These are phyloP conservation scores for Ceratobasidium sp. DNA, from an alignment of 1,284 basidiomycete genomes.

Conservation along the genomic window DNA sequence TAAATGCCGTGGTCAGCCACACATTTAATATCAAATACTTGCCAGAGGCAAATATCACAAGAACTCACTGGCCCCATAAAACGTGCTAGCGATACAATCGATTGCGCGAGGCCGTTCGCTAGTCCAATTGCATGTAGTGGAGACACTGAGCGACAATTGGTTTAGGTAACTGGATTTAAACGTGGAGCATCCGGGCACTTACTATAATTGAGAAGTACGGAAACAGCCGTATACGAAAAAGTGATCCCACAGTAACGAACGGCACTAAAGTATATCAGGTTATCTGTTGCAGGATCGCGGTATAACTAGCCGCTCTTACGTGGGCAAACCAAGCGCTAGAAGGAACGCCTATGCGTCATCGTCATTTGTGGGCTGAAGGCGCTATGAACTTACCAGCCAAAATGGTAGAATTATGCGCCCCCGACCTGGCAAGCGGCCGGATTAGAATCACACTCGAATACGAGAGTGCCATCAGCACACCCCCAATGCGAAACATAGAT, in stretches of 20 bases:
- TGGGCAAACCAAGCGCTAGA: constrained; percentile 58
- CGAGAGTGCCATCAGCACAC: not conserved
- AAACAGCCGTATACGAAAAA: constrained; percentile 78
- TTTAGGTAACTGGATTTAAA: not conserved
- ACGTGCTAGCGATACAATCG: constrained; percentile 80
- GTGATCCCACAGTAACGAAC: constrained; percentile 77
- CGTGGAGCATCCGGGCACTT: constrained; percentile 7
- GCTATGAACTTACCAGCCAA: constrained; percentile 71
- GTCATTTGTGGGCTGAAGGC: constrained; percentile 49
- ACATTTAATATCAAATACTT: constrained; percentile 6
- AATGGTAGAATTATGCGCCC: constrained; percentile 52
- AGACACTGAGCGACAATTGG: constrained; percentile 63
- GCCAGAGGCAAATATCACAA: too few relatives aligned
- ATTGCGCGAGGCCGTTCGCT: constrained; percentile 82
- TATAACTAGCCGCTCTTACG: constrained; percentile 27
- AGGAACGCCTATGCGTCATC: constrained; percentile 64
- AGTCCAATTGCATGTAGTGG: constrained; percentile 76
- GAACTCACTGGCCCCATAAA: constrained; percentile 66
- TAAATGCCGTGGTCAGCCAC: constrained; percentile 11
- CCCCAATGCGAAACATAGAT: constrained; percentile 78
- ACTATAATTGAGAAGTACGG: constrained; percentile 77
- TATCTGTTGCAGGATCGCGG: constrained; percentile 41
- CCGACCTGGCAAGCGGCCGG: constrained; percentile 27
- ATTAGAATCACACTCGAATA: constrained; percentile 5
- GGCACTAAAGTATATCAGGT: constrained; percentile 68